A percentile compares a stretch with the other conserved stretches of the same genome.
phyloP scores from a whole-genome alignment of 2,329 filamentous ascomycete genomes.

The Mycogone perniciosa region DNA sequence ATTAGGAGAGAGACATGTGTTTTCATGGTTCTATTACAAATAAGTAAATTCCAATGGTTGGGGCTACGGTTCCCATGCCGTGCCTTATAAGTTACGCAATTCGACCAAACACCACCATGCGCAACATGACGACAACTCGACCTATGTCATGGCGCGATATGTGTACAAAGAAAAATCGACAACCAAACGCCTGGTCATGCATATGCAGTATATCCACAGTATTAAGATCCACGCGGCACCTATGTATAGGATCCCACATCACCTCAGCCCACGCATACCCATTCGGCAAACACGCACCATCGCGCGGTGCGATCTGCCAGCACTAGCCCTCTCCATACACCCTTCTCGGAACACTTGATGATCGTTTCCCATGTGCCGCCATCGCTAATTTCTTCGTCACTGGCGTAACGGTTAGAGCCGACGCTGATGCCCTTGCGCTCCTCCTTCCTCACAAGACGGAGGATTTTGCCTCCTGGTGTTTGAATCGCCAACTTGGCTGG shows the following conservation, averaged over 20 bases:
- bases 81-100: too few relatives aligned
- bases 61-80: too few relatives aligned
- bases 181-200: conserved; percentile 14
- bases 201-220: conserved; percentile 12
- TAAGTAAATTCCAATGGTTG: too few relatives aligned
- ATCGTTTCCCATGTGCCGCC: conserved; percentile 83
- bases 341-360: conserved; percentile 80
- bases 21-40: too few relatives aligned
- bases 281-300: conserved; percentile 92
- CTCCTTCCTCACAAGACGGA: conserved; percentile 77
- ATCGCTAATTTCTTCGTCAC: conserved; percentile 55
- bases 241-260: neutral
- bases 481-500: conserved; percentile 95
- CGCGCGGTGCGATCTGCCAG: conserved; percentile 75
- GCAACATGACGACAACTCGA: too few relatives aligned
- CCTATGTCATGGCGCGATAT: too few relatives aligned
- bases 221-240: neutral
- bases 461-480: conserved; percentile 87
- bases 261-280: conserved; percentile 51
- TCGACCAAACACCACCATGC: too few relatives aligned
- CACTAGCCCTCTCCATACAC: conserved; percentile 74
- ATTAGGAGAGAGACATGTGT: too few relatives aligned
- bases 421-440: conserved; percentile 53
- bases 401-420: conserved; percentile 33
- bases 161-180: neutral